A percentile compares a stretch with the other conserved stretches of the same genome.
Conservation (phyloP, 2,329 filamentous ascomycete species). For the Fusarium fracticaudum region DNA sequence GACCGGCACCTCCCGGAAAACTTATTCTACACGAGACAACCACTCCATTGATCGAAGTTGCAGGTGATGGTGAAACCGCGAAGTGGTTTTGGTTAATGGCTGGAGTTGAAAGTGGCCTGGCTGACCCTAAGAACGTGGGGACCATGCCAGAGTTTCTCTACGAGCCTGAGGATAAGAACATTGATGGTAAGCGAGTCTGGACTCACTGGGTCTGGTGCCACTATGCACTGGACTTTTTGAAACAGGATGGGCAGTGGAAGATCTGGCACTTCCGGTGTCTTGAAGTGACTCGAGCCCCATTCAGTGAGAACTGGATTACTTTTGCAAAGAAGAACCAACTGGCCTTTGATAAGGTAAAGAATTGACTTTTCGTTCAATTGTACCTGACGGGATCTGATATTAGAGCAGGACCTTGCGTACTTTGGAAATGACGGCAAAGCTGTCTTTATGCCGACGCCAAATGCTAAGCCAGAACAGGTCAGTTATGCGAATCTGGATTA, state of each 20-base stretch:
- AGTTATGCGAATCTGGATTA: not conserved
- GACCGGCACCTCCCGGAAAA: not conserved
- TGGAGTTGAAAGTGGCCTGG: not conserved
- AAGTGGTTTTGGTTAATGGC: not conserved
- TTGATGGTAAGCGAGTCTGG: not conserved
- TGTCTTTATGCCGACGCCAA: not conserved
- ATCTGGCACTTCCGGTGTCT: not conserved
- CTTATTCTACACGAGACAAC: not conserved
- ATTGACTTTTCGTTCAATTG: accelerated
- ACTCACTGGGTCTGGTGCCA: not conserved
- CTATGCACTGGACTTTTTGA: not conserved
- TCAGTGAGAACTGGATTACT: not conserved
- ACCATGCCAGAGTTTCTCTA: not conserved
- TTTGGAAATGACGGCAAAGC: not conserved
- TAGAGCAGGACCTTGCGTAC: not conserved
- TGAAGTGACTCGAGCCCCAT: not conserved
- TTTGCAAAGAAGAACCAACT: not conserved
- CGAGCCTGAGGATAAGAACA: not conserved
- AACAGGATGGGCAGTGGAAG: not conserved
- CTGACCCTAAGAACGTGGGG: not conserved
- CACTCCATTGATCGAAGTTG: not conserved
- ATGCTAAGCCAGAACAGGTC: not conserved
- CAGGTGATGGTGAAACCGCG: not conserved
- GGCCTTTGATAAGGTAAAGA: not conserved
- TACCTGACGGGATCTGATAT: accelerated